phyloP scores from a whole-genome alignment of 2,329 filamentous ascomycete species.

The Fusarium cicatricum region DNA sequence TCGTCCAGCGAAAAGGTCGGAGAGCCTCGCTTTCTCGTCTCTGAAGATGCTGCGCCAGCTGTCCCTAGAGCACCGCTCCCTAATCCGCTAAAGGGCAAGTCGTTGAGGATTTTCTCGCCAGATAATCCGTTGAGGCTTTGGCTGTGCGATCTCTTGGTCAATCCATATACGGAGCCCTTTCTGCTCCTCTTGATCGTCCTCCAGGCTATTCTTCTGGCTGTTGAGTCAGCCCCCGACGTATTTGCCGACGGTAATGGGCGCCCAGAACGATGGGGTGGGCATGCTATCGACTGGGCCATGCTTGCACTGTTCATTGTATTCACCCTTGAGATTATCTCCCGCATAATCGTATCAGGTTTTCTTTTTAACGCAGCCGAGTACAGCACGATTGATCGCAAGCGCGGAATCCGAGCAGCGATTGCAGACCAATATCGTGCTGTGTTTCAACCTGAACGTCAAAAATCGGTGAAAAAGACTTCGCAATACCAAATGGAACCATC shows the following conservation, averaged over 20 bases:
- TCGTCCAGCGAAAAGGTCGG: constrained; percentile 56
- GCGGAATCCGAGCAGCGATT: constrained; percentile 77
- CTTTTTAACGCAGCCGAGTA: constrained; percentile 91
- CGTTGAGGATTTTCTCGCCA: constrained; percentile 83
- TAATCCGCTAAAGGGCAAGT: constrained; percentile 88
- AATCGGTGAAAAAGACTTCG: constrained; percentile 65
- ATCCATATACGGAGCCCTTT: constrained; percentile 84
- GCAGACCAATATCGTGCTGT: constrained; percentile 78
- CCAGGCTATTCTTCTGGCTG: constrained; percentile 85
- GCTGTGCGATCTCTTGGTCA: constrained; percentile 85
- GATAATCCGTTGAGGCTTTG: constrained; percentile 76
- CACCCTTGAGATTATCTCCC: constrained; percentile 82
- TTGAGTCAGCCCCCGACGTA: constrained; percentile 80
- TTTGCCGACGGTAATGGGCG: constrained; percentile 68
- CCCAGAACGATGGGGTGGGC: constrained; percentile 70
- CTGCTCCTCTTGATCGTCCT: constrained; percentile 88
- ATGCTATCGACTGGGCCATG: constrained; percentile 79
- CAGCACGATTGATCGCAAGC: constrained; percentile 83
- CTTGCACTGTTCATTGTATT: constrained; percentile 88
- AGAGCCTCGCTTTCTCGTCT: constrained; percentile 30
- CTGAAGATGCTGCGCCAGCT: constrained; percentile 24
- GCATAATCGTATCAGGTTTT: constrained; percentile 92
- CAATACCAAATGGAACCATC: constrained; percentile 61
- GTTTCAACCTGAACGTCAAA: constrained; percentile 82
- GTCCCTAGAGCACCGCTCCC: constrained; percentile 31